These are phyloP conservation scores for Penicillium parvum DNA, from an alignment of 495 filamentous ascomycete genomes.

Conservation along the genomic window DNA sequence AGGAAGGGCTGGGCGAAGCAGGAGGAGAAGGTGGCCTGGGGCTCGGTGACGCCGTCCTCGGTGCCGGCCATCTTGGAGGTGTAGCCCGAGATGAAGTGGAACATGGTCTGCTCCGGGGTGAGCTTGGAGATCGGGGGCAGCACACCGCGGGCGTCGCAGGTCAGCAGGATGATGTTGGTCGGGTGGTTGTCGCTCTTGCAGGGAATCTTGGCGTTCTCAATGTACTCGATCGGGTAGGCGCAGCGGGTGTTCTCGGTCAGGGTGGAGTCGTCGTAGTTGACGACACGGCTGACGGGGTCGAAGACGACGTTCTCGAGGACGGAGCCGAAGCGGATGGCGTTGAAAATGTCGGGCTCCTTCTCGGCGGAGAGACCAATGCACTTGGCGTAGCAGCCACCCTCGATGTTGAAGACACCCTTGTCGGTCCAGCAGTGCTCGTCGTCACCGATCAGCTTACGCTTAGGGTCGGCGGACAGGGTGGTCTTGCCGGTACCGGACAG, in stretches of 20 bases:
- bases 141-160: conserved; percentile 95
- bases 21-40: conserved; percentile 96
- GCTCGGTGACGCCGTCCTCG: conserved; percentile 93
- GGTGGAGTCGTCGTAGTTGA: conserved; percentile 92
- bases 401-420: conserved; percentile 96
- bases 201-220: conserved; percentile 96
- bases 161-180: conserved; percentile 94
- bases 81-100: conserved; percentile 99
- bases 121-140: conserved; percentile 98
- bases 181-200: conserved; percentile 85
- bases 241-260: conserved; percentile 98
- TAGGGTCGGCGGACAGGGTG: conserved; percentile 92
- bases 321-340: conserved; percentile 93
- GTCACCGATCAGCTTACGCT: conserved; percentile 93
- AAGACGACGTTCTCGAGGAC: conserved; percentile 99
- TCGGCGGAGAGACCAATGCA: conserved; percentile 95
- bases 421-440: conserved; percentile 99
- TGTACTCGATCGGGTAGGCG: conserved; percentile 99
- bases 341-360: conserved; percentile 98
- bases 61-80: conserved; percentile 99
- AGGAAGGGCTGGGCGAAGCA: conserved; percentile 99
- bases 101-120: conserved; percentile 94
- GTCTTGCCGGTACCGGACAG: conserved; percentile 99
- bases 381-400: conserved; percentile 99
- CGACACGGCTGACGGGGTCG: conserved; percentile 79